phyloP scores from a whole-genome alignment of 2,329 filamentous ascomycete genomes.

The Verticillium longisporum region DNA sequence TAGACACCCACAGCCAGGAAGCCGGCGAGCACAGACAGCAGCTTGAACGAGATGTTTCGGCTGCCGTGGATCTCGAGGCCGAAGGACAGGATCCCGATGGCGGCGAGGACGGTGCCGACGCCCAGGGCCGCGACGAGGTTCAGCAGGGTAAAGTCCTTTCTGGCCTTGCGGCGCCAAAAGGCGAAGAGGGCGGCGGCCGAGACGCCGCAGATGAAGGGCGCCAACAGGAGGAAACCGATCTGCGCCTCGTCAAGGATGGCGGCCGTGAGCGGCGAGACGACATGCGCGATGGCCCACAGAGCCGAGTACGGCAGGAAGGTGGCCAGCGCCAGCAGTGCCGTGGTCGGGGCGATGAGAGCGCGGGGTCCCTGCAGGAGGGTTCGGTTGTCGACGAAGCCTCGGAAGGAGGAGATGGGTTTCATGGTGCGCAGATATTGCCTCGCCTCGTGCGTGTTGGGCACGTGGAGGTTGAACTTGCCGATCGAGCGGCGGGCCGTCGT shows the following conservation, averaged over 20 bases:
- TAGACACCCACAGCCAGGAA: constrained; percentile 36
- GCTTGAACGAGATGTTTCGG: constrained; percentile 27
- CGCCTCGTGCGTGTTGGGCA: constrained; percentile 23
- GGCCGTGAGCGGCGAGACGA: constrained; percentile 38
- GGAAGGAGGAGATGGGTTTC: constrained; percentile 28
- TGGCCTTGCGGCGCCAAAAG: constrained; percentile 20
- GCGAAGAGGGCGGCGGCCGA: constrained; percentile 23
- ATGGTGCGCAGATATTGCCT: constrained; percentile 31
- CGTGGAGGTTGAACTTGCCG: constrained; percentile 5
- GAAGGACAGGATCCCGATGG: constrained; percentile 36
- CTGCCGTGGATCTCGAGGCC: constrained; percentile 34
- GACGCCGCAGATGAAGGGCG: constrained; percentile 34
- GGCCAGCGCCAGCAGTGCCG: constrained; percentile 35
- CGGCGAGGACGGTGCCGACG: constrained; percentile 28
- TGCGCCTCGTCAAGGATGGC: constrained; percentile 29
- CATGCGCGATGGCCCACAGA: constrained; percentile 39
- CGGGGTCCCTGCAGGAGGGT: constrained; percentile 37
- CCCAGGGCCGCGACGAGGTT: constrained; percentile 26
- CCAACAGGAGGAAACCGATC: constrained; percentile 37
- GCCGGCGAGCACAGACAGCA: constrained; percentile 37
- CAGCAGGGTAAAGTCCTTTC: constrained; percentile 17
- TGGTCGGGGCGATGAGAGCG: constrained; percentile 42
- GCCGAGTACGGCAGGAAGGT: constrained; percentile 37
- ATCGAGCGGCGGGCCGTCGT: constrained; percentile 16
- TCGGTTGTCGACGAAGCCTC: constrained; percentile 17